Conservation (phyloP, 2,329 filamentous ascomycete genomes). For the Thielaviopsis cerberus region DNA sequence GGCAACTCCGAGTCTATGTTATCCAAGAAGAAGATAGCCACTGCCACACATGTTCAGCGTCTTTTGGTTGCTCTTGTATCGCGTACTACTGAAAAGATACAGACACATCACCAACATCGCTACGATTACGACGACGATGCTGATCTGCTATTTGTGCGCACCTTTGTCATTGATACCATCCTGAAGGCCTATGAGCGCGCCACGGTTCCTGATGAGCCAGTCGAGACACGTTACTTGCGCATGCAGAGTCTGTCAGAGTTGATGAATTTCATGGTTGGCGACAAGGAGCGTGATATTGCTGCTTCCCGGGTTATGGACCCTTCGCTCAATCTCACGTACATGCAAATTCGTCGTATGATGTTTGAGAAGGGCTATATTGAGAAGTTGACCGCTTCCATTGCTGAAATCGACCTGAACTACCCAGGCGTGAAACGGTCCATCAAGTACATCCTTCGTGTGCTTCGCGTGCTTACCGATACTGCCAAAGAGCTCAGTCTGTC, state of each 20-base stretch:
- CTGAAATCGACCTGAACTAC: constrained; percentile 89
- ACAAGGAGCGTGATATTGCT: constrained; percentile 40
- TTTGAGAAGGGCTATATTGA: constrained; percentile 93
- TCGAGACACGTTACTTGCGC: constrained; percentile 73
- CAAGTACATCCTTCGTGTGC: constrained; percentile 83
- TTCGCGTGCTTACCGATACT: constrained; percentile 72
- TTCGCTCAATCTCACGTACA: constrained; percentile 21
- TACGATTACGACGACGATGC: constrained; percentile 58
- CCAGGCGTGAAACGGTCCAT: constrained; percentile 83
- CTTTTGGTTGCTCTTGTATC: constrained; percentile 73
- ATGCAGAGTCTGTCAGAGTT: constrained; percentile 77
- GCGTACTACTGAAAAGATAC: constrained; percentile 63
- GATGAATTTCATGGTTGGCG: constrained; percentile 80
- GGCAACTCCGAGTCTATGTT: constrained; percentile 55
- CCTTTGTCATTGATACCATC: constrained; percentile 85
- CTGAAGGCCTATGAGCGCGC: constrained; percentile 85
- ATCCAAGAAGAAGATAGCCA: constrained; percentile 71
- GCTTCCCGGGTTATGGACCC: constrained; percentile 23
- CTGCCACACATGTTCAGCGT: constrained; percentile 68
- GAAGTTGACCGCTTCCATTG: constrained; percentile 75
- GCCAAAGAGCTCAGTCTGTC: constrained; percentile 70
- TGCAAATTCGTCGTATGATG: constrained; percentile 79
- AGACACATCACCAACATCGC: constrained; percentile 31
- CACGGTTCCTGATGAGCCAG: constrained; percentile 53
- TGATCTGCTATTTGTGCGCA: constrained; percentile 78